These are phyloP conservation scores for Hebeloma cylindrosporum DNA, from an alignment of 768 basidiomycete genomes.

Conservation along the genomic window DNA sequence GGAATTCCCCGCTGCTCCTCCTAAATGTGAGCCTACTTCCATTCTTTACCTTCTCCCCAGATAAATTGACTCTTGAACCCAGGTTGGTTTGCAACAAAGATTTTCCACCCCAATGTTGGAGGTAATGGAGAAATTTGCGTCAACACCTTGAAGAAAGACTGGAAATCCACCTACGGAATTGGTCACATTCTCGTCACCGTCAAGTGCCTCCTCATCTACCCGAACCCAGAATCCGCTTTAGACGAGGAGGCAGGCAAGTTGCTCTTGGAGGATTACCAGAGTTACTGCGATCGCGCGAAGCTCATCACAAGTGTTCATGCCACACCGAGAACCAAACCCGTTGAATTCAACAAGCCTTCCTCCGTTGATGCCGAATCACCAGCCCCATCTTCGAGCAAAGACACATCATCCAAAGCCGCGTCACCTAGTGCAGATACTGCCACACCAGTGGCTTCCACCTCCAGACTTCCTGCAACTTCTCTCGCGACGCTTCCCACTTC, in stretches of 20 bases:
- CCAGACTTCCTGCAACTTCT: constrained; percentile 23
- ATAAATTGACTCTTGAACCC: constrained; percentile 3
- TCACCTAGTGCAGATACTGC: constrained; percentile 21
- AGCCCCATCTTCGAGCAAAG: constrained; percentile 18
- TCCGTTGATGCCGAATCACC: constrained; percentile 19
- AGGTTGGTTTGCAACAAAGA: constrained; percentile 94
- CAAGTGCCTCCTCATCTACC: constrained; percentile 94
- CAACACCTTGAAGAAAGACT: constrained; percentile 96
- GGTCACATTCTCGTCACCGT: constrained; percentile 89
- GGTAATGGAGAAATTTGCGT: constrained; percentile 91
- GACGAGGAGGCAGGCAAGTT: constrained; percentile 96
- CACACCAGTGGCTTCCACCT: constrained; percentile 30
- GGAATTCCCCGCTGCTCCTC: constrained; percentile 91
- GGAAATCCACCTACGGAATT: constrained; percentile 91
- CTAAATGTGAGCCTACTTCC: constrained; percentile 70
- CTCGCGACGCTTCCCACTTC: constrained; percentile 22
- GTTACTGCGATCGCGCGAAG: constrained; percentile 82
- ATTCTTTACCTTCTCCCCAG: background rate
- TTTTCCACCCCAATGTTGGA: constrained; percentile 97
- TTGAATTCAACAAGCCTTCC: constrained; percentile 62
- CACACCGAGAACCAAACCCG: constrained; percentile 70
- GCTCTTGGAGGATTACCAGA: constrained; percentile 84
- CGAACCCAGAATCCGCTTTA: constrained; percentile 93
- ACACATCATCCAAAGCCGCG: constrained; percentile 10
- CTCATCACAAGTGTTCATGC: constrained; percentile 93